A percentile compares a stretch with the other conserved stretches of the same genome.
phyloP scores from a whole-genome alignment of 164 flowering plant genomes.

The Echeveria elegans region DNA sequence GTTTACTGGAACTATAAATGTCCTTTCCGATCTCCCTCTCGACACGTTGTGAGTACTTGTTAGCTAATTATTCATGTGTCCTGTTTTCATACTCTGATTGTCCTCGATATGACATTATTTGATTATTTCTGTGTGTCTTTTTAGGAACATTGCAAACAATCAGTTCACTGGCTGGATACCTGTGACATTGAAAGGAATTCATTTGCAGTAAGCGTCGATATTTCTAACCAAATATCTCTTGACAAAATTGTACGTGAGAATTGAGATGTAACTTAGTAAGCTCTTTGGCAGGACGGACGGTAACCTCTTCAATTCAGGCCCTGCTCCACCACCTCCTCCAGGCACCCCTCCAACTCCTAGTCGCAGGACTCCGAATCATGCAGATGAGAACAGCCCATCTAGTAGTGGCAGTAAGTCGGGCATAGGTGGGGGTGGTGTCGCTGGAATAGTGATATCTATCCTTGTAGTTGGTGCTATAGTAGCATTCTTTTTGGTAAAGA shows the following conservation, averaged over 20 bases:
- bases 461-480: conserved; percentile 61
- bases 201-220: neutral
- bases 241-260: neutral
- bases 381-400: conserved; percentile 26
- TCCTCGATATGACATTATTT: no score
- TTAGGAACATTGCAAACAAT: conserved; percentile 28
- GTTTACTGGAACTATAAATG: conserved; percentile 71
- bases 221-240: neutral
- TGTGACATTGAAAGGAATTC: conserved; percentile 50
- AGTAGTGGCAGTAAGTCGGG: conserved; percentile 57
- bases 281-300: neutral
- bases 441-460: conserved; percentile 74
- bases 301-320: conserved; percentile 6
- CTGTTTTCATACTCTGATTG: neutral
- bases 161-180: conserved; percentile 5
- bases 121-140: neutral
- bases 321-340: conserved; percentile 3
- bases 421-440: conserved; percentile 61
- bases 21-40: conserved; percentile 77
- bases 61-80: neutral
- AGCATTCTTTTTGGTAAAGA: conserved; percentile 70
- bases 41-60: conserved; percentile 9
- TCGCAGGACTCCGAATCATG: conserved; percentile 15
- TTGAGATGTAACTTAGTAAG: neutral
- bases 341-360: conserved; percentile 4